Conservation (phyloP, 129 eudicot species). For the Helianthus tuberosus region DNA sequence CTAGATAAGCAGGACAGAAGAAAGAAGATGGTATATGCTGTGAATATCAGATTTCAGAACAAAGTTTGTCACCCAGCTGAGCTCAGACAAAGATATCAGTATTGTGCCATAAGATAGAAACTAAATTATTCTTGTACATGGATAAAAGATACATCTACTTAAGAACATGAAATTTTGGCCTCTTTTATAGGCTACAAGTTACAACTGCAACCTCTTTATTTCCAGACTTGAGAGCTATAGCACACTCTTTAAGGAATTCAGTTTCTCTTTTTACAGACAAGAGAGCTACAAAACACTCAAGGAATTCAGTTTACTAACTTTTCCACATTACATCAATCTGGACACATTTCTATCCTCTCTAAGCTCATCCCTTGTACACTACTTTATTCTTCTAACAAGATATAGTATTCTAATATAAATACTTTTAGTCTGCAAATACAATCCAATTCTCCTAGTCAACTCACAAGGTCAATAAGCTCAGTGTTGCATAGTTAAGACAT, state of each 20-base stretch:
- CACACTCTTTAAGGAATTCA: background rate
- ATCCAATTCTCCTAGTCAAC: background rate
- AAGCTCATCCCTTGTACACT: background rate
- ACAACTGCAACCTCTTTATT: constrained; percentile 2
- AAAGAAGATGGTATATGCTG: constrained; percentile 1
- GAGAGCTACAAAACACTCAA: background rate
- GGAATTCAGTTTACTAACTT: background rate
- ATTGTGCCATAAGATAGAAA: background rate
- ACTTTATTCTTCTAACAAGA: constrained; percentile 8
- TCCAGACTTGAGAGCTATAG: constrained; percentile 5
- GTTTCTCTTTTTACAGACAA: background rate
- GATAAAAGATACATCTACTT: constrained; percentile 1
- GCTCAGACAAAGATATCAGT: background rate
- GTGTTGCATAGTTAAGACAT: background rate
- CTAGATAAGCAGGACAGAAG: constrained; percentile 1
- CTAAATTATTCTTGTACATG: background rate
- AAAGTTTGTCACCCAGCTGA: constrained; percentile 5
- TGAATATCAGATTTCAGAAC: background rate
- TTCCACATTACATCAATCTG: constrained; percentile 7
- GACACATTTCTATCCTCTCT: constrained; percentile 13
- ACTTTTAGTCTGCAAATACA: background rate
- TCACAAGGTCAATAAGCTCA: background rate
- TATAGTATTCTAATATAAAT: background rate
- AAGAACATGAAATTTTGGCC: background rate
- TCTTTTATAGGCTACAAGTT: constrained; percentile 12